Evolutionary conservation across 768 basidiomycete genomes (phyloP).

Genomic region (Naganishia vaughanmartiniae): DNA sequence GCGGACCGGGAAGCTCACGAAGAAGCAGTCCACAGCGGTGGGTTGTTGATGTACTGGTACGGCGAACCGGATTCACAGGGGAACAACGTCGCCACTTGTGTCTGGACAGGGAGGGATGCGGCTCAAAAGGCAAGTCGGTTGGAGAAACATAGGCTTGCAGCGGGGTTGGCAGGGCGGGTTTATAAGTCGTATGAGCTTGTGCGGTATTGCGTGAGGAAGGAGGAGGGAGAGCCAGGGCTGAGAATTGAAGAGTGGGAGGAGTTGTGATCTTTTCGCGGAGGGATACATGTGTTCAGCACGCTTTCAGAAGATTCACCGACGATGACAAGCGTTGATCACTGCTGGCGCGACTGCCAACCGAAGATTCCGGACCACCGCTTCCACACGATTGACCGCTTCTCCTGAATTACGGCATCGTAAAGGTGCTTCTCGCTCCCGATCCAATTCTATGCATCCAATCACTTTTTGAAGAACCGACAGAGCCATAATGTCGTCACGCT

Average conservation of each 20-base stretch:
- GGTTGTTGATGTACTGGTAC: conserved; percentile 90
- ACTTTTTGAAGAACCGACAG: too few relatives aligned
- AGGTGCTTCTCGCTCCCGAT: too few relatives aligned
- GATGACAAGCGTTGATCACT: too few relatives aligned
- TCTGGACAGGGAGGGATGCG: conserved; percentile 86
- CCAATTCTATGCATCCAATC: too few relatives aligned
- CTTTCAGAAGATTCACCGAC: too few relatives aligned
- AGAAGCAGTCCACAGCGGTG: conserved; percentile 74
- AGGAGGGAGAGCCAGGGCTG: conserved; percentile 60
- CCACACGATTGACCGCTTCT: too few relatives aligned
- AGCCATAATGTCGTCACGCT: too few relatives aligned
- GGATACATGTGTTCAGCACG: too few relatives aligned
- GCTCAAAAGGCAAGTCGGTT: conserved; percentile 75
- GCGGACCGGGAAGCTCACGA: conserved; percentile 86
- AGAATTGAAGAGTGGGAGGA: conserved; percentile 63
- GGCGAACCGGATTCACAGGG: conserved; percentile 68
- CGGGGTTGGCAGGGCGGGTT: conserved; percentile 63
- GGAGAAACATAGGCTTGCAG: conserved; percentile 77
- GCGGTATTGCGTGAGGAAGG: conserved; percentile 70
- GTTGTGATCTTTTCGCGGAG: too few relatives aligned
- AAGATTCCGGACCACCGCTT: too few relatives aligned
- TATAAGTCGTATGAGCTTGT: conserved; percentile 79
- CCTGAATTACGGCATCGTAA: too few relatives aligned
- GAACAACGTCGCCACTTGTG: conserved; percentile 83
- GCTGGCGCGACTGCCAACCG: too few relatives aligned